Evolutionary conservation across 176 grass and related monocot species (phyloP), one percentile per base, ranked within the genome.

Genomic region (Triticum aestivum): DNA sequence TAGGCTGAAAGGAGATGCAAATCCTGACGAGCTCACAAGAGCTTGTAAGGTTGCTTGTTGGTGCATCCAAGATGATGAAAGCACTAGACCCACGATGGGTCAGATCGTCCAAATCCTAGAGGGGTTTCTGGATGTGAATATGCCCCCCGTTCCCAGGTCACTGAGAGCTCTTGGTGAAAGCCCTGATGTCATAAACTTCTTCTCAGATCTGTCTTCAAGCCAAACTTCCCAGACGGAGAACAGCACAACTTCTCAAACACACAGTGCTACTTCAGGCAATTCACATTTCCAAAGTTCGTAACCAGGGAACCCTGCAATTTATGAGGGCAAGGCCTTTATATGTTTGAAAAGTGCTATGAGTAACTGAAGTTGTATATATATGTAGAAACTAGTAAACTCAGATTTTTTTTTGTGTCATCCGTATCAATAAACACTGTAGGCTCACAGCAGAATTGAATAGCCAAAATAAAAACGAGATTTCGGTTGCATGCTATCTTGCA

Each of bases 21-120:
- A 85, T 70, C 21, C 71, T 84, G 86, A 88, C 51, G 95, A 97
- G 78, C 41, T 97, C 34, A 90, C 84, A 65, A 94, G 82, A 73
- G 91, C 95, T 69, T 97, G 90, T 68, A 97, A 93, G 77, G 84
- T 93, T 27, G 95, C 95, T 38, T 97, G 89, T 49, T 97, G 95
- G 95, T 94, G 95, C 71, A 97, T 97, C 82, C 95, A 97, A 83
- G 95, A 97, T 67, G 95, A 92, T 14, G 95, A 97, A 86, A 93
- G 49, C 56, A 9, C 26, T 33, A 89, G 95, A 79, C 95, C 95
- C 33, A 91, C 92, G 21, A 94, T 69, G 38, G 95, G 92, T 2
- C 92, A 94, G 73, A 86, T 97, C 32, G 87, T 93, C 80, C 95
- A 97, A 88, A 91, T 94, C 33, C 78, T 97, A 9, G 92, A 97